phyloP scores from a whole-genome alignment of 2,329 filamentous ascomycete genomes.

The Chrysoporthe austroafricana region DNA sequence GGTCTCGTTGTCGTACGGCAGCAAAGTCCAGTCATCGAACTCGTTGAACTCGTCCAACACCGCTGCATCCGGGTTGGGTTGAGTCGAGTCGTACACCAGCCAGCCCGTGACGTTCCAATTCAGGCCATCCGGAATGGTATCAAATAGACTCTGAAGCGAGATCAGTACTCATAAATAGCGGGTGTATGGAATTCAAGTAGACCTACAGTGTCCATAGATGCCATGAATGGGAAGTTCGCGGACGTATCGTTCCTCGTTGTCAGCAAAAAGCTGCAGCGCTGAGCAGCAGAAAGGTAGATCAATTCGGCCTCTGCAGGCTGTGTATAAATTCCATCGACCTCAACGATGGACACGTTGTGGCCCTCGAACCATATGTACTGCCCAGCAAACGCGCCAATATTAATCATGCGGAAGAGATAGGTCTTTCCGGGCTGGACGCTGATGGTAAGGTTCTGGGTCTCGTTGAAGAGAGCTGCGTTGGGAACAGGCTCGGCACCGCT shows the following conservation, averaged over 20 bases:
- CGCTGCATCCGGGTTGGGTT: conserved; percentile 54
- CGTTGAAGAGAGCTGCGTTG: conserved; percentile 71
- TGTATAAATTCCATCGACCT: conserved; percentile 74
- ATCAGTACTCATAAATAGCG: conserved; percentile 33
- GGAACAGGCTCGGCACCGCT: conserved; percentile 69
- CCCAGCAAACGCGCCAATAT: conserved; percentile 72
- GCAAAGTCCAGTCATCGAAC: conserved; percentile 74
- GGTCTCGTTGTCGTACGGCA: conserved; percentile 68
- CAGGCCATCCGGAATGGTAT: conserved; percentile 66
- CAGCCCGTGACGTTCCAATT: conserved; percentile 72
- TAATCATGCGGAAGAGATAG: conserved; percentile 73
- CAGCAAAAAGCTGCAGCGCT: conserved; percentile 65
- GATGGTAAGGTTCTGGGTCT: conserved; percentile 64
- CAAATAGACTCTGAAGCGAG: conserved; percentile 62
- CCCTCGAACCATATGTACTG: conserved; percentile 71
- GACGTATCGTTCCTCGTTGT: conserved; percentile 65
- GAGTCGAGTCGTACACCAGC: conserved; percentile 59
- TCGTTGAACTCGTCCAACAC: conserved; percentile 51
- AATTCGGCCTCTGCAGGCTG: conserved; percentile 62
- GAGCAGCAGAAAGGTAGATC: conserved; percentile 70
- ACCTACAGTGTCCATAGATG: conserved; percentile 62
- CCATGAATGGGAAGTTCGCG: conserved; percentile 69
- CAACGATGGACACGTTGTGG: conserved; percentile 70
- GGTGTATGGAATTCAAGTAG: neutral
- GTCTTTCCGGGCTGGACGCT: conserved; percentile 68